A percentile compares a stretch with the other conserved stretches of the same genome.
phyloP scores from a whole-genome alignment of 192 early-diverging fungal species.

The Gonapodya prolifera region DNA sequence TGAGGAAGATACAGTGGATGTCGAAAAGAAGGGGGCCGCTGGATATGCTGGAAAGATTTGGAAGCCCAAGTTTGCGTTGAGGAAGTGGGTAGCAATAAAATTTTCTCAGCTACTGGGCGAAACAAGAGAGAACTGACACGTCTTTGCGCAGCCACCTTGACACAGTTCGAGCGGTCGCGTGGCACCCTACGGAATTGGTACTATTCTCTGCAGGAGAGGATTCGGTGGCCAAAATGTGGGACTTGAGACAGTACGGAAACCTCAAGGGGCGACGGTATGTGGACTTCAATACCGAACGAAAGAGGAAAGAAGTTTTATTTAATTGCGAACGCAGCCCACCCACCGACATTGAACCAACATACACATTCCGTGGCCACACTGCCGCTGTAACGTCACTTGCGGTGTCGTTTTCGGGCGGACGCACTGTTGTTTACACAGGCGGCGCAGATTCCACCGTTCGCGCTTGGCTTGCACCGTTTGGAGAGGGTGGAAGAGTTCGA shows the following conservation, averaged over 20 bases:
- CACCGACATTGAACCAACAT: conserved; percentile 47
- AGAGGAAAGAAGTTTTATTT: neutral
- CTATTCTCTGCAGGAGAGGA: conserved; percentile 69
- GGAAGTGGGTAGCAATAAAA: conserved; percentile 25
- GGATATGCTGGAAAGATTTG: conserved; percentile 30
- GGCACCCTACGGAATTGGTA: conserved; percentile 36
- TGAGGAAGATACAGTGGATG: neutral
- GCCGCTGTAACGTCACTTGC: conserved; percentile 51
- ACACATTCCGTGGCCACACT: conserved; percentile 67
- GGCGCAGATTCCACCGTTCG: conserved; percentile 61
- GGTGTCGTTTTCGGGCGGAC: conserved; percentile 37
- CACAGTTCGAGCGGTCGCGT: conserved; percentile 44
- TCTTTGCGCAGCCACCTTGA: conserved; percentile 52
- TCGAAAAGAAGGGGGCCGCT: neutral
- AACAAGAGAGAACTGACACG: neutral
- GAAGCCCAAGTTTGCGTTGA: conserved; percentile 41
- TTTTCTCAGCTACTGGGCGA: neutral
- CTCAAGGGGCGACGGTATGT: conserved; percentile 24
- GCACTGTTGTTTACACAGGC: conserved; percentile 39
- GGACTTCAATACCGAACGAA: too few species aligned
- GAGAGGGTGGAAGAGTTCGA: conserved; percentile 21
- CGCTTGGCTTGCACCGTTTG: conserved; percentile 54
- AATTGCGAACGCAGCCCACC: conserved; percentile 6
- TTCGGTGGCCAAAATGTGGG: conserved; percentile 62
- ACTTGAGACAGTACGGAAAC: conserved; percentile 17